A percentile compares a stretch with the other conserved stretches of the same genome.
These are phyloP conservation scores for Trichoderma polysporum DNA, from an alignment of 2,329 filamentous ascomycete genomes.

Conservation along the genomic window DNA sequence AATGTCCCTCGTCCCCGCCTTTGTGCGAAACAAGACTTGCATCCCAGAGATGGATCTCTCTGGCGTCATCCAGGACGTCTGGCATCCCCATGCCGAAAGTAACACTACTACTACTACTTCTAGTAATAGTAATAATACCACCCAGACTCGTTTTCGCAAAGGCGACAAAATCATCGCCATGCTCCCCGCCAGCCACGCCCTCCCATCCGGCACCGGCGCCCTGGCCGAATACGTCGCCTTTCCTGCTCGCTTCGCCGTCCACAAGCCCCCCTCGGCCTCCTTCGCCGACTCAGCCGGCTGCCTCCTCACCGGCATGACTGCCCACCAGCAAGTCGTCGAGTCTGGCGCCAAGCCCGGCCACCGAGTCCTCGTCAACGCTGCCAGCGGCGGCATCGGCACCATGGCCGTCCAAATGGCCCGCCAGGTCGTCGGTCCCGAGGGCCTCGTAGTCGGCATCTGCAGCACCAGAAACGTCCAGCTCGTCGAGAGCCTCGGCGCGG, in stretches of 20 bases:
- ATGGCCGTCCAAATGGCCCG: conserved; percentile 46
- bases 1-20: conserved; percentile 42
- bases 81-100: conserved; percentile 27
- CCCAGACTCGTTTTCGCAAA: conserved; percentile 27
- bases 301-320: conserved; percentile 41
- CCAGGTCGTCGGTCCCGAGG: conserved; percentile 39
- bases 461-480: conserved; percentile 46
- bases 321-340: conserved; percentile 39
- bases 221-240: conserved; percentile 42
- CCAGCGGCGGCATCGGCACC: conserved; percentile 51
- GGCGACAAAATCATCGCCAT: conserved; percentile 42
- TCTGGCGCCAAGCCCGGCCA: conserved; percentile 40
- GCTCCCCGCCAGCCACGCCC: conserved; percentile 35
- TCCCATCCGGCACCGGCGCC: conserved; percentile 39
- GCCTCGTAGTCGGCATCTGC: conserved; percentile 48
- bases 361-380: conserved; percentile 49
- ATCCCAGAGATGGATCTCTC: conserved; percentile 47
- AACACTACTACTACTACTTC: not conserved
- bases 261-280: conserved; percentile 32
- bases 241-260: conserved; percentile 34
- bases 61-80: conserved; percentile 40
- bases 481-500: conserved; percentile 47
- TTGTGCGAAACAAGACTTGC: conserved; percentile 36
- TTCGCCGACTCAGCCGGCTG: conserved; percentile 40
- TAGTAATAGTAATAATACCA: not conserved